Evolutionary conservation across 352 stramenopile species (phyloP).

Genomic region (Thalassiosira livingstoniorum): DNA sequence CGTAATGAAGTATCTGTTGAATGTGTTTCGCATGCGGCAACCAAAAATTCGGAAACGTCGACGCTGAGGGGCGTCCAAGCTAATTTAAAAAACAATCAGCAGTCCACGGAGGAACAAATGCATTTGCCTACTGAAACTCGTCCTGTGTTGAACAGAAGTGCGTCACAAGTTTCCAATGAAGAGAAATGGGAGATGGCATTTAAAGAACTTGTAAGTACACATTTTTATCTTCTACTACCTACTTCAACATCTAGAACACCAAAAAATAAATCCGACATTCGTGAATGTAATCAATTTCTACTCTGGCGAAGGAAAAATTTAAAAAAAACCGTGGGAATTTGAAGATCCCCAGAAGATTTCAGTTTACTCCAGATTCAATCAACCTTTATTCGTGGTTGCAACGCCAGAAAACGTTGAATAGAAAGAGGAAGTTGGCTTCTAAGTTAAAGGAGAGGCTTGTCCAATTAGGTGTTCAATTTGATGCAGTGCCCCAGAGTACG

Average conservation of each 20-base stretch:
- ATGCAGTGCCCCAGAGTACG: no score
- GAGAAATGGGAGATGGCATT: background rate
- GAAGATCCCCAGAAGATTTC: background rate
- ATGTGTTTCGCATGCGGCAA: no score
- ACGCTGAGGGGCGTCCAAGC: no score
- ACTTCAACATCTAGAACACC: background rate
- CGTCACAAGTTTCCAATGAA: background rate
- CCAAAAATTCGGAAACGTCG: no score
- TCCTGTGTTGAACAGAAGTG: no score
- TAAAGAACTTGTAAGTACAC: background rate
- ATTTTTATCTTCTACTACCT: background rate
- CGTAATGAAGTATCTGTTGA: no score
- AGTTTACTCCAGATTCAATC: background rate
- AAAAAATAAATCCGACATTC: background rate
- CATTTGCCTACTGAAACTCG: no score
- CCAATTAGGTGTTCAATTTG: conserved; percentile 1
- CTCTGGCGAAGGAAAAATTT: conserved; percentile 6
- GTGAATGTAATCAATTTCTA: no score
- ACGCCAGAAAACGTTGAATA: background rate
- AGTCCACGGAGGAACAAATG: no score
- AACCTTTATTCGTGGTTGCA: conserved; percentile 14
- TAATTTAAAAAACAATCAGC: no score
- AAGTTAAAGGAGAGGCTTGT: background rate
- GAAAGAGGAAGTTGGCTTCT: background rate
- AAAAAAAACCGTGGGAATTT: conserved; percentile 1